phyloP scores from a whole-genome alignment of 306 rosid species.

The Lagenaria siceraria region DNA sequence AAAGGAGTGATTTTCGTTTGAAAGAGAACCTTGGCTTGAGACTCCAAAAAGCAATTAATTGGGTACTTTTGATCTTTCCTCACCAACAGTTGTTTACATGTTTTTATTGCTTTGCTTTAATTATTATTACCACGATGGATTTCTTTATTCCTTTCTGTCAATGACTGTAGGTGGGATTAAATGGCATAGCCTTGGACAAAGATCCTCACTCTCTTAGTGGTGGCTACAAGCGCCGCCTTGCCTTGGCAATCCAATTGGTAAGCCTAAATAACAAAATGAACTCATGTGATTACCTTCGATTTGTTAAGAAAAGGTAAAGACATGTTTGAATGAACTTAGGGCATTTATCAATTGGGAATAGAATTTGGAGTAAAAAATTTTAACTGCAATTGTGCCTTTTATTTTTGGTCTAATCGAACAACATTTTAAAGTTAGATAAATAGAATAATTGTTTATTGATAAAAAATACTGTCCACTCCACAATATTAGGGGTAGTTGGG shows the following conservation, averaged over 20 bases:
- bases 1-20: constrained; percentile 42
- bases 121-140: not conserved
- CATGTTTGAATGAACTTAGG: not conserved
- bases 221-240: constrained; percentile 95
- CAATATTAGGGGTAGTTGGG: not conserved
- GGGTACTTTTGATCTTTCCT: constrained; percentile 40
- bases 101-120: not conserved
- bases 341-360: not conserved
- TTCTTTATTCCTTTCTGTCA: constrained; percentile 1
- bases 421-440: not conserved
- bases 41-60: constrained; percentile 83
- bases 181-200: constrained; percentile 72
- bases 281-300: constrained; percentile 6
- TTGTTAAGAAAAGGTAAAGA: not conserved
- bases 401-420: not conserved
- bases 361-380: not conserved
- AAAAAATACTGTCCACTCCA: not conserved
- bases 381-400: not conserved
- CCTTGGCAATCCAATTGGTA: constrained; percentile 88
- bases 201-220: constrained; percentile 93
- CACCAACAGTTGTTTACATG: not conserved
- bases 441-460: not conserved
- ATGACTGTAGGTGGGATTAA: constrained; percentile 58
- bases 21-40: constrained; percentile 67
- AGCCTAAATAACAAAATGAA: constrained; percentile 6